Conservation (phyloP, 2,329 filamentous ascomycete species). For the Fusarium avenaceum region DNA sequence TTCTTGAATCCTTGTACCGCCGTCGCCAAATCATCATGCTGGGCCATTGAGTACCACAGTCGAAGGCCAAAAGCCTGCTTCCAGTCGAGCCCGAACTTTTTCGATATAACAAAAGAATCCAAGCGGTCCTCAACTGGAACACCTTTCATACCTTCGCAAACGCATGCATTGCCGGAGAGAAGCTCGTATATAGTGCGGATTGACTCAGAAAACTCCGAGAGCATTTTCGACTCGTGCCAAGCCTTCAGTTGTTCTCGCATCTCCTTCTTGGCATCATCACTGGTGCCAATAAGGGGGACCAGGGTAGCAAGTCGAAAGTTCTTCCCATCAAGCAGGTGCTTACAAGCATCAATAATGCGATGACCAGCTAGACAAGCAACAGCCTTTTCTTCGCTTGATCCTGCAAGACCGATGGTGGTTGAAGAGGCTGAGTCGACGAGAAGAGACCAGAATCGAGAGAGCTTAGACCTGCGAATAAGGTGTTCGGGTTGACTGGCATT, state of each 20-base stretch:
- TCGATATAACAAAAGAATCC: slow-evolving; percentile 83
- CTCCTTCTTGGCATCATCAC: slow-evolving; percentile 76
- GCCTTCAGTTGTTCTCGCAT: slow-evolving; percentile 84
- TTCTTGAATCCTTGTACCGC: slow-evolving; percentile 81
- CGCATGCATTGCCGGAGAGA: slow-evolving; percentile 86
- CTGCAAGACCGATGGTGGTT: slow-evolving; percentile 68
- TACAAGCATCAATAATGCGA: slow-evolving; percentile 85
- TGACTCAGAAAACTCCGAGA: slow-evolving; percentile 88
- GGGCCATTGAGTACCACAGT: slow-evolving; percentile 85
- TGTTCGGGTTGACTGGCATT: slow-evolving; percentile 58
- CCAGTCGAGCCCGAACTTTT: slow-evolving; percentile 91
- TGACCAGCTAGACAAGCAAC: slow-evolving; percentile 84
- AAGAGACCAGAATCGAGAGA: slow-evolving; percentile 76
- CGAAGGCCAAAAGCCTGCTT: slow-evolving; percentile 91
- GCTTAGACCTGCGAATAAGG: slow-evolving; percentile 68
- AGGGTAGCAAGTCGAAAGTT: slow-evolving; percentile 89
- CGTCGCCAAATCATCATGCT: slow-evolving; percentile 75
- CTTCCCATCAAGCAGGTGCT: slow-evolving; percentile 78
- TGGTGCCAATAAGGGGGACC: slow-evolving; percentile 83
- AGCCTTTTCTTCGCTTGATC: slow-evolving; percentile 83
- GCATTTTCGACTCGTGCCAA: slow-evolving; percentile 85
- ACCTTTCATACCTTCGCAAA: slow-evolving; percentile 81
- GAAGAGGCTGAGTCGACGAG: slow-evolving; percentile 73
- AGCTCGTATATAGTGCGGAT: slow-evolving; percentile 92
- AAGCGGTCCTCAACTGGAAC: slow-evolving; percentile 84